A percentile compares a stretch with the other conserved stretches of the same genome.
phyloP scores from a whole-genome alignment of 768 basidiomycete species.

The Suillus alpinus region DNA sequence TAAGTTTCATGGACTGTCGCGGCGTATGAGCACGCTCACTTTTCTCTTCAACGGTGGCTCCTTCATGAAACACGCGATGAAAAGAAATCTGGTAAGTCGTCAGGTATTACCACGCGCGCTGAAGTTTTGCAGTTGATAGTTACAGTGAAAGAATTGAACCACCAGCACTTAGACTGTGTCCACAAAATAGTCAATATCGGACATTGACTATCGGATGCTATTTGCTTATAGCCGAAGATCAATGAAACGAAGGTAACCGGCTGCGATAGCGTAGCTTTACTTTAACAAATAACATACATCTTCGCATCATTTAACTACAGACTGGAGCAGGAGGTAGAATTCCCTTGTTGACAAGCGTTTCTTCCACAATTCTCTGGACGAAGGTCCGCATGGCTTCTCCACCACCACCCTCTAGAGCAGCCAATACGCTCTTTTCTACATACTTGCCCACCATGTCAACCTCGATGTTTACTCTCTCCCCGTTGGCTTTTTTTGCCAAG shows the following conservation, averaged over 20 bases:
- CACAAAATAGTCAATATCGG: background rate
- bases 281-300: background rate
- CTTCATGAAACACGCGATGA: conserved; percentile 22
- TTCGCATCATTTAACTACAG: background rate
- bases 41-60: conserved; percentile 45
- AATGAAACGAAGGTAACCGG: background rate
- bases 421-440: conserved; percentile 77
- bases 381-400: conserved; percentile 44
- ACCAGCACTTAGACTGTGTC: conserved; percentile 5
- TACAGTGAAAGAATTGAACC: conserved; percentile 4
- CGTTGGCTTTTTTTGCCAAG: conserved; percentile 68
- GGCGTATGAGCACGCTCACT: conserved; percentile 30
- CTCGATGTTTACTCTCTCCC: conserved; percentile 90
- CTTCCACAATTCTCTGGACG: conserved; percentile 59
- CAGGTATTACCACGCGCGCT: background rate
- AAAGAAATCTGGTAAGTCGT: conserved; percentile 1
- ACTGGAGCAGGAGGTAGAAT: conserved; percentile 25
- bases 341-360: conserved; percentile 50
- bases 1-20: conserved; percentile 1
- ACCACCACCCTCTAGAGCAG: conserved; percentile 58
- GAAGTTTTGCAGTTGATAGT: conserved; percentile 7
- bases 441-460: conserved; percentile 95
- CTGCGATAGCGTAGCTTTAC: background rate
- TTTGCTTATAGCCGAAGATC: background rate
- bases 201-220: background rate